Conservation (phyloP, 257 asterid species). For the Nicotiana otophora region DNA sequence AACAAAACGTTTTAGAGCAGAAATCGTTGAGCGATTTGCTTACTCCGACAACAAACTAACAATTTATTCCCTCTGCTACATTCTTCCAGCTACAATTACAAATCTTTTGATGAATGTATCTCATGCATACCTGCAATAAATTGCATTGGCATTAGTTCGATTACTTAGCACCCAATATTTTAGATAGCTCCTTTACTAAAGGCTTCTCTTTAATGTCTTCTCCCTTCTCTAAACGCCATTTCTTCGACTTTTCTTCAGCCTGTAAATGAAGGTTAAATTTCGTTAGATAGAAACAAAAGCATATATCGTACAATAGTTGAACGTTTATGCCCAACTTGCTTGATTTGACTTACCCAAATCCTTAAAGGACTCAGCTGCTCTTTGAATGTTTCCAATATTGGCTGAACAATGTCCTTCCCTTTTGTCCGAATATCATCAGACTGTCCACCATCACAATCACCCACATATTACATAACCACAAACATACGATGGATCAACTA, state of each 20-base stretch:
- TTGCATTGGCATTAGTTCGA: conserved; percentile 22
- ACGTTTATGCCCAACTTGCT: neutral
- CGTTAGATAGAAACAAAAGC: neutral
- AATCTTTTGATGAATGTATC: neutral
- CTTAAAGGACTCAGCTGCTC: conserved; percentile 56
- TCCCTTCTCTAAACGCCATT: conserved; percentile 57
- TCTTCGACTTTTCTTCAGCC: conserved; percentile 55
- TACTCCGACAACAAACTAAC: neutral
- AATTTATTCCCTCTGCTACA: neutral
- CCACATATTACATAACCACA: neutral
- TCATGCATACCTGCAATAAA: neutral
- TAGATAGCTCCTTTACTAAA: conserved; percentile 64
- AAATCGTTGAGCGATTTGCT: neutral
- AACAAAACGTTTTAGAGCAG: neutral
- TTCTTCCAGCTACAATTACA: neutral
- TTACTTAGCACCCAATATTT: conserved; percentile 45
- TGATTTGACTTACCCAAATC: conserved; percentile 48
- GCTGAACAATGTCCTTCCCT: conserved; percentile 65
- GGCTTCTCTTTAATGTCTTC: conserved; percentile 49
- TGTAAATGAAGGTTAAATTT: conserved; percentile 15
- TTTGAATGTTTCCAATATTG: conserved; percentile 43
- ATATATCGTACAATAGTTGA: neutral
- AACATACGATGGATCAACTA: neutral
- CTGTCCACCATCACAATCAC: conserved; percentile 29
- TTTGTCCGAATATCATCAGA: conserved; percentile 50